phyloP scores from a whole-genome alignment of 345 rosid species.

The Orychophragmus violaceus region DNA sequence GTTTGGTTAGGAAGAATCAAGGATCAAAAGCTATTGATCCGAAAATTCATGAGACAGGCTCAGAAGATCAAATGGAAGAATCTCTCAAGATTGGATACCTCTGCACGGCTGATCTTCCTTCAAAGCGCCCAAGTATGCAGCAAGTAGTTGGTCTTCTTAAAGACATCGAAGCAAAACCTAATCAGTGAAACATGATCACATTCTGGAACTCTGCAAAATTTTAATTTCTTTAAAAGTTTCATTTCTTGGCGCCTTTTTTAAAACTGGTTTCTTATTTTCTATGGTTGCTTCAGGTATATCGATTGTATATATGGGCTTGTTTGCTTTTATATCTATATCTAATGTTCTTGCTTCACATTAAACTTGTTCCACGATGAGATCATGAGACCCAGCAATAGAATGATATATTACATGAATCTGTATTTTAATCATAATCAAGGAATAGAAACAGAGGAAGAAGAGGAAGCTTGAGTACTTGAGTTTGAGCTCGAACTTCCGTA shows the following conservation, averaged over 20 bases:
- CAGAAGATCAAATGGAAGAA: no score
- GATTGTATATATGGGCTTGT: no score
- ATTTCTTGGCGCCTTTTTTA: background rate
- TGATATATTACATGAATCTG: background rate
- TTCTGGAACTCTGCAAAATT: background rate
- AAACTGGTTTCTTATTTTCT: conserved; percentile 21
- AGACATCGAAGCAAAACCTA: conserved; percentile 59
- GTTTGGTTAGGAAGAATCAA: no score
- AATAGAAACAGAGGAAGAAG: background rate
- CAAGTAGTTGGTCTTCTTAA: no score
- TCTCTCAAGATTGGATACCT: no score
- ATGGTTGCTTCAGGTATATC: background rate
- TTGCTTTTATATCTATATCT: no score
- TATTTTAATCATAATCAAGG: background rate
- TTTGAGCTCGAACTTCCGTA: conserved; percentile 39
- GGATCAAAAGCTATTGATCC: no score
- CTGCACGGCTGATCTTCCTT: no score
- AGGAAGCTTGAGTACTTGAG: conserved; percentile 18
- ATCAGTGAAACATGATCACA: conserved; percentile 27
- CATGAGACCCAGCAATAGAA: background rate
- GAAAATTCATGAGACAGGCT: no score
- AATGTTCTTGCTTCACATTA: no score
- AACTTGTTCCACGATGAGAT: background rate
- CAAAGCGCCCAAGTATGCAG: no score
- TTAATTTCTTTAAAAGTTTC: background rate